Evolutionary conservation across 805 yeast genomes (phyloP).

Genomic region (Wickerhamomyces xylosicus): DNA sequence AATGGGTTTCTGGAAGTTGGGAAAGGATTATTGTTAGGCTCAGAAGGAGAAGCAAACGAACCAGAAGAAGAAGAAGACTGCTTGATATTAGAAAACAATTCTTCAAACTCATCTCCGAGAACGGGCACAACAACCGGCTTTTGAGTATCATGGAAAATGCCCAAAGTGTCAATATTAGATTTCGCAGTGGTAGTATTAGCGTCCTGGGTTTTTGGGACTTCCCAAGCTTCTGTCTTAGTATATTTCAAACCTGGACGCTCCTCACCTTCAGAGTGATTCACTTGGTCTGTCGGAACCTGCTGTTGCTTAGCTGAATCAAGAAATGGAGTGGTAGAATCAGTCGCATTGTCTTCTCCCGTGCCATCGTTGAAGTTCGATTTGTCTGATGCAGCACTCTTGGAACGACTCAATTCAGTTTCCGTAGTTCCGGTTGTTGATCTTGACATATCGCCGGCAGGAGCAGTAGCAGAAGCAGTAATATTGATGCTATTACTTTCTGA

Average conservation of each 20-base stretch:
- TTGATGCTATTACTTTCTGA: too few relatives aligned
- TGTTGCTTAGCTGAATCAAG: constrained; percentile 1
- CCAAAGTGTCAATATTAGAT: constrained; percentile 6
- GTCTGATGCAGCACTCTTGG: too few relatives aligned
- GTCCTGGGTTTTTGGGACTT: constrained; percentile 1
- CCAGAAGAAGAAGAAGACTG: not conserved
- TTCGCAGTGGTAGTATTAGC: constrained; percentile 1
- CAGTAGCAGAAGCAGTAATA: too few relatives aligned
- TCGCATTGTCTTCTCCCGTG: not conserved
- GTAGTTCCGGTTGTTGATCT: not conserved
- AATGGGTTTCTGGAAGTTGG: constrained; percentile 14
- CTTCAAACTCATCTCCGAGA: constrained; percentile 2
- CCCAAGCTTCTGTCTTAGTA: constrained; percentile 17
- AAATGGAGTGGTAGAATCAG: constrained; percentile 1
- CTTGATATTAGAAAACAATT: constrained; percentile 8
- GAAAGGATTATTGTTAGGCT: constrained; percentile 17
- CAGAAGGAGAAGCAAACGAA: too few relatives aligned
- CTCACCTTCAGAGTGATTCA: not conserved
- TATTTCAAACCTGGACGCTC: constrained; percentile 8
- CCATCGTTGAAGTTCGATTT: too few relatives aligned
- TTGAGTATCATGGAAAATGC: constrained; percentile 12
- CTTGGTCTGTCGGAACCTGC: constrained; percentile 1
- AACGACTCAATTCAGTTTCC: too few relatives aligned
- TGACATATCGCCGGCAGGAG: not conserved
- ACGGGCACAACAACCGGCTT: not conserved